phyloP scores from a whole-genome alignment of 2,329 filamentous ascomycete genomes.

The Zymoseptoria ardabiliae region DNA sequence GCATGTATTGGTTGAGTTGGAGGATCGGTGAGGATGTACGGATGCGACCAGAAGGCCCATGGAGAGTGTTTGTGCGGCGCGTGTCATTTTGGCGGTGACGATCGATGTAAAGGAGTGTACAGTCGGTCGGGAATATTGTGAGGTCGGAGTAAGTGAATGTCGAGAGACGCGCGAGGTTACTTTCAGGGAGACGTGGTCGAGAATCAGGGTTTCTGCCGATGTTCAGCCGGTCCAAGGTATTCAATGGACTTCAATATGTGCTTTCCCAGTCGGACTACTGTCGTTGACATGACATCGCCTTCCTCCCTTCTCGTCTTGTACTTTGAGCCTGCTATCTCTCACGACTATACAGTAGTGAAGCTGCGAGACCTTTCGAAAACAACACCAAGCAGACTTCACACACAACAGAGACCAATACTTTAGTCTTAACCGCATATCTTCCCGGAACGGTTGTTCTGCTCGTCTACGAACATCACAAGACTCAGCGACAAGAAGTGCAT shows the following conservation, averaged over 20 bases:
- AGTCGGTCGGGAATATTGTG: not conserved
- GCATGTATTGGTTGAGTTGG: slow-evolving; percentile 14
- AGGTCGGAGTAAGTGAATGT: not conserved
- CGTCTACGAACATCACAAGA: too few relatives aligned
- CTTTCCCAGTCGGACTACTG: too few relatives aligned
- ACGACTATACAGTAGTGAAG: too few relatives aligned
- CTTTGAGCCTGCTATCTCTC: too few relatives aligned
- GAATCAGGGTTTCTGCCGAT: not conserved
- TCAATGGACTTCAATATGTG: not conserved
- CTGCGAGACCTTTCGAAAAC: too few relatives aligned
- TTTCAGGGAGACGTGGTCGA: not conserved
- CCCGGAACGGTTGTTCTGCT: too few relatives aligned
- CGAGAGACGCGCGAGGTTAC: not conserved
- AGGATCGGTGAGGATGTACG: slow-evolving; percentile 46
- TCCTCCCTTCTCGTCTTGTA: too few relatives aligned
- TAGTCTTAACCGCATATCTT: too few relatives aligned
- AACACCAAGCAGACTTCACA: too few relatives aligned
- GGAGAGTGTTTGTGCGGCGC: slow-evolving; percentile 86
- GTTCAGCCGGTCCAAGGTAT: not conserved
- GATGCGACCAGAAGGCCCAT: slow-evolving; percentile 80
- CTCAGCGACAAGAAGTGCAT: too few relatives aligned
- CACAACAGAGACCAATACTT: too few relatives aligned
- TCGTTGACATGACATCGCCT: too few relatives aligned
- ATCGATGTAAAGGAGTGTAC: not conserved
- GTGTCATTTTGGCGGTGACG: slow-evolving; percentile 61